Evolutionary conservation across 306 rosid species (phyloP).

Genomic region (Cucumis melo): DNA sequence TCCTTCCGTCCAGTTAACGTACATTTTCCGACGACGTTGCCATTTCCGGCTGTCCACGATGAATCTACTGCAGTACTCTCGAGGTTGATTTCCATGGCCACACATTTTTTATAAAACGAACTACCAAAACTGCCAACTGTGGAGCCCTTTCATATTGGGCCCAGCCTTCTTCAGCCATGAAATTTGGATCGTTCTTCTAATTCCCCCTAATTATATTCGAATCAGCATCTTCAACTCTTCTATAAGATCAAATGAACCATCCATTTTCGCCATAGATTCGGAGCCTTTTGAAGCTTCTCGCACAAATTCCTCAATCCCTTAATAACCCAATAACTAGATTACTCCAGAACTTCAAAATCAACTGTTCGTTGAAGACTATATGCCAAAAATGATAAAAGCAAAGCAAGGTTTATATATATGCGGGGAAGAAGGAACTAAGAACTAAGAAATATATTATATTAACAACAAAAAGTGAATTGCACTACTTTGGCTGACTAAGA

Average conservation of each 20-base stretch:
- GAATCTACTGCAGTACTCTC: not conserved
- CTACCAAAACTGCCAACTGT: not conserved
- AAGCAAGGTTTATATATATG: not conserved
- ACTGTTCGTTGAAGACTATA: not conserved
- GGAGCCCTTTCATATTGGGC: not conserved
- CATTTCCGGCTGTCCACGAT: not conserved
- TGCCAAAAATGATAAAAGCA: not conserved
- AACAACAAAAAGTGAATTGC: not conserved
- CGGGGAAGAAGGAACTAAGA: not conserved
- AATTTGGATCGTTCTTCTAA: not conserved
- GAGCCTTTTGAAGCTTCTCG: not conserved
- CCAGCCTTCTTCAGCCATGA: not conserved
- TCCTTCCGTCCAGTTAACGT: not conserved
- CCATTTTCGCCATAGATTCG: conserved; percentile 1
- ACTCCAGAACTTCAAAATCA: not conserved
- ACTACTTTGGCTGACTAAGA: not conserved
- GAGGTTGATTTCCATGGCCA: not conserved
- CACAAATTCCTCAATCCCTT: not conserved
- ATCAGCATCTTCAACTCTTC: not conserved
- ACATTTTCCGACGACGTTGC: not conserved
- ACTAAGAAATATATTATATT: not conserved
- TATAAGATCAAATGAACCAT: not conserved
- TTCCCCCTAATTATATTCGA: not conserved
- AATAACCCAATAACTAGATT: not conserved
- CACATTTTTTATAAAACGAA: not conserved